Percentiles rank a stretch among this genome's conserved stretches.
phyloP scores from a whole-genome alignment of 2,329 filamentous ascomycete genomes.

The Diaporthe citriasiana region DNA sequence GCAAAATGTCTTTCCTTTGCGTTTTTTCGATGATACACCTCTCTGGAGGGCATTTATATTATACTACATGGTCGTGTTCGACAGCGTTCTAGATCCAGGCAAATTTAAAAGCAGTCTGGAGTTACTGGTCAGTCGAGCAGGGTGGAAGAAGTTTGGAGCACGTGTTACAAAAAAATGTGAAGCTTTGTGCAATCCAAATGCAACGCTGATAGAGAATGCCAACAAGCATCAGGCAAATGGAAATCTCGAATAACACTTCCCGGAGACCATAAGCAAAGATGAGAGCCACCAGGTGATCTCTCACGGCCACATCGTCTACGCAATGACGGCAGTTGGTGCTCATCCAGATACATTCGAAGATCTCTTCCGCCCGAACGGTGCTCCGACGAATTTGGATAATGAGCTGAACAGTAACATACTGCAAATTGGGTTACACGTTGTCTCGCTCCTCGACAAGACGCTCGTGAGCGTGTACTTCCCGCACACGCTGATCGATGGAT shows the following conservation, averaged over 20 bases:
- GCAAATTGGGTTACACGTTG: conserved; percentile 57
- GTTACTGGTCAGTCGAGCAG: conserved; percentile 42
- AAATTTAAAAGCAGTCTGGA: conserved; percentile 44
- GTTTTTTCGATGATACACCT: conserved; percentile 47
- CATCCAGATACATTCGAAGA: conserved; percentile 45
- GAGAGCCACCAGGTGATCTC: conserved; percentile 51
- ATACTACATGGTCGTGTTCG: conserved; percentile 48
- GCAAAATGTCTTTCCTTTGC: conserved; percentile 44
- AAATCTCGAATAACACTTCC: conserved; percentile 59
- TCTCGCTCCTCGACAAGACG: conserved; percentile 58
- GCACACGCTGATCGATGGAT: conserved; percentile 58
- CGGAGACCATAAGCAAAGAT: conserved; percentile 48
- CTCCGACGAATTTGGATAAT: conserved; percentile 51
- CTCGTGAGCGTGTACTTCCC: conserved; percentile 56
- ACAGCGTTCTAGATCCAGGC: conserved; percentile 47
- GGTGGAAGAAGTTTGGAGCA: conserved; percentile 48
- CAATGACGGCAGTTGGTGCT: conserved; percentile 48
- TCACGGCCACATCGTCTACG: conserved; percentile 51
- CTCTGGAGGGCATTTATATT: conserved; percentile 46
- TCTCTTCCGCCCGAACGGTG: conserved; percentile 43
- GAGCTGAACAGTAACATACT: conserved; percentile 56
- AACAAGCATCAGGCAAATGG: conserved; percentile 41
- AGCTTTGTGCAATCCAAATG: neutral
- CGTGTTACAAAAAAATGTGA: conserved; percentile 46
- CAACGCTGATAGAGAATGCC: neutral